These are phyloP conservation scores for Alternaria conjuncta DNA, from an alignment of 2,329 filamentous ascomycete species.

Conservation along the genomic window DNA sequence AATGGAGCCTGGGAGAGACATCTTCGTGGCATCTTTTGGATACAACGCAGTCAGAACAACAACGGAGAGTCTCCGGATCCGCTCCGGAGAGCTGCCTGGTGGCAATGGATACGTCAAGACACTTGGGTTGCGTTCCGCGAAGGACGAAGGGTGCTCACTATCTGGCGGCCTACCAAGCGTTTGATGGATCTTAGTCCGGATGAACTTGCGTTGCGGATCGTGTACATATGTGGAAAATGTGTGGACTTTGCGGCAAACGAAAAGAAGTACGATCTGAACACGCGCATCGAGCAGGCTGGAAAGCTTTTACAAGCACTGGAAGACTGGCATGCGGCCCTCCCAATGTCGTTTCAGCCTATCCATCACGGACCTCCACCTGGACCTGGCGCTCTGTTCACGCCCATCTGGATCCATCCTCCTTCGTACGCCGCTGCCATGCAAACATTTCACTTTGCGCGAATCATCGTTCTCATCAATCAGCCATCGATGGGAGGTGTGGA, in stretches of 20 bases:
- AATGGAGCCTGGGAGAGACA: conserved; percentile 66
- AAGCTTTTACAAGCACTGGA: conserved; percentile 57
- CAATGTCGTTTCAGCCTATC: conserved; percentile 54
- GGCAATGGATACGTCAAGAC: conserved; percentile 71
- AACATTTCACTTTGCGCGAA: conserved; percentile 60
- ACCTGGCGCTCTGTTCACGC: conserved; percentile 21
- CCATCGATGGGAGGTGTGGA: conserved; percentile 59
- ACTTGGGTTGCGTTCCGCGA: conserved; percentile 70
- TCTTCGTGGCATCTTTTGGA: conserved; percentile 70
- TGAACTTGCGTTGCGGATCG: conserved; percentile 61
- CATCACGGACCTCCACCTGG: conserved; percentile 34
- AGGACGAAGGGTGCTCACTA: conserved; percentile 61
- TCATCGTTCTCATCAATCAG: conserved; percentile 61
- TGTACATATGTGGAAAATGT: conserved; percentile 63
- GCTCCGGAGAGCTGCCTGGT: conserved; percentile 66
- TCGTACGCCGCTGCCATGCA: conserved; percentile 56
- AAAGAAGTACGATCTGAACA: conserved; percentile 51
- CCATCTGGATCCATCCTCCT: conserved; percentile 41
- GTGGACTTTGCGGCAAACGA: conserved; percentile 66
- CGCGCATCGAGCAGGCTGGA: conserved; percentile 56
- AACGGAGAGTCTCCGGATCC: conserved; percentile 63
- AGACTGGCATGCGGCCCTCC: conserved; percentile 58
- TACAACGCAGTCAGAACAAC: conserved; percentile 67
- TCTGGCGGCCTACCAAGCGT: conserved; percentile 62
- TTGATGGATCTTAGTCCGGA: conserved; percentile 58